These are phyloP conservation scores for Tetrastigma voinierianum DNA, from an alignment of 164 flowering plant species.

Conservation along the genomic window DNA sequence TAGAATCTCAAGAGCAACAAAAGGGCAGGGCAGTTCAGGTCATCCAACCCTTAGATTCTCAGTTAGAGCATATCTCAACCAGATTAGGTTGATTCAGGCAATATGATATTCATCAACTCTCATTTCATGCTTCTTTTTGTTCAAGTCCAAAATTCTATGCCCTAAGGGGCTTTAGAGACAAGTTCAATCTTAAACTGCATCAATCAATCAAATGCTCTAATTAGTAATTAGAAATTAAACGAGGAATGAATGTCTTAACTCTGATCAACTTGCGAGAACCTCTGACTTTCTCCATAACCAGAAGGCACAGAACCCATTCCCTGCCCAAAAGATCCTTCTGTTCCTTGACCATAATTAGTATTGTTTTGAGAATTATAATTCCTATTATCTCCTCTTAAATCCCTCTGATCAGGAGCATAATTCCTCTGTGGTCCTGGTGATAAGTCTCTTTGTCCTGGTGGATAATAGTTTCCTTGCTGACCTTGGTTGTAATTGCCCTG, in stretches of 20 bases:
- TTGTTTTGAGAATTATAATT: conserved; percentile 26
- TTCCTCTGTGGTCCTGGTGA: conserved; percentile 29
- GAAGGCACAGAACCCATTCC: conserved; percentile 12
- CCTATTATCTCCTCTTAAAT: conserved; percentile 27
- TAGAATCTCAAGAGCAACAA: too few relatives aligned
- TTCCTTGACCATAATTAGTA: conserved; percentile 27
- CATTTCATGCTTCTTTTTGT: too few relatives aligned
- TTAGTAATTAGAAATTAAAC: not conserved
- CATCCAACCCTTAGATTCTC: too few relatives aligned
- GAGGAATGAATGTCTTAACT: conserved; percentile 18
- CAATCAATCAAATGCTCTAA: not conserved
- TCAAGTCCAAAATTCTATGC: too few relatives aligned
- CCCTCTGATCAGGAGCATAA: conserved; percentile 27
- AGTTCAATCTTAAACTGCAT: too few relatives aligned
- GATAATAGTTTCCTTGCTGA: conserved; percentile 23
- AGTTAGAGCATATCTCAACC: too few relatives aligned
- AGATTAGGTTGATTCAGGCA: too few relatives aligned
- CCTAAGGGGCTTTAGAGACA: too few relatives aligned
- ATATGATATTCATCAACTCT: too few relatives aligned
- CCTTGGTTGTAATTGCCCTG: conserved; percentile 31
- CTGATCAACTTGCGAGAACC: conserved; percentile 19
- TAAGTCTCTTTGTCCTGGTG: conserved; percentile 22
- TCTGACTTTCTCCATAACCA: conserved; percentile 24
- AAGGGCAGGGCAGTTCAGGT: too few relatives aligned
- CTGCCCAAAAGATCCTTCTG: conserved; percentile 7